These are phyloP conservation scores for Westerdykella aurantiaca DNA, from an alignment of 2,329 filamentous ascomycete genomes.

Conservation along the genomic window DNA sequence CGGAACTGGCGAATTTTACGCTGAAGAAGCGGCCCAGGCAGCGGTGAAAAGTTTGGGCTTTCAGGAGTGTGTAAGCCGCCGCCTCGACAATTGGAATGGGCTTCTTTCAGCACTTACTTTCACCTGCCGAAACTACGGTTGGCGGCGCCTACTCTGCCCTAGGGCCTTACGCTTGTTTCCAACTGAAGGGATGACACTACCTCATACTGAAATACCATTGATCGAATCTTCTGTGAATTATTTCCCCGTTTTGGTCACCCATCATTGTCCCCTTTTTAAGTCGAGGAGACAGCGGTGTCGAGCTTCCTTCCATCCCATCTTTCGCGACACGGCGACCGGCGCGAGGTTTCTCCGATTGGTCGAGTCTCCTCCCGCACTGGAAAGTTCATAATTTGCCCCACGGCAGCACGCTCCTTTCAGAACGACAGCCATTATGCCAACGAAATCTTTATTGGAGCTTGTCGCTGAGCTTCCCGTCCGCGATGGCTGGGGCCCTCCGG, in stretches of 20 bases:
- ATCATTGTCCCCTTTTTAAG: not conserved
- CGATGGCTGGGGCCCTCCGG: slow-evolving; percentile 71
- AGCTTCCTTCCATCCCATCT: not conserved
- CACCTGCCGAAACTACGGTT: too few species aligned
- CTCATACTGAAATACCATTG: too few species aligned
- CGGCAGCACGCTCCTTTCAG: not conserved
- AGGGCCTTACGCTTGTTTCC: too few species aligned
- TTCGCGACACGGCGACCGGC: not conserved
- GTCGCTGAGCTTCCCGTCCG: slow-evolving; percentile 43
- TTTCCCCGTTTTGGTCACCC: not conserved
- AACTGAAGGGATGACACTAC: too few species aligned
- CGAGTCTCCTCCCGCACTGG: not conserved
- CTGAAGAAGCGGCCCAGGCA: too few species aligned
- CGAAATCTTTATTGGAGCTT: slow-evolving; percentile 44
- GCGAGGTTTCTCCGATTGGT: not conserved
- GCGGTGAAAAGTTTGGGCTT: too few species aligned
- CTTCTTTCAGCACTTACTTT: too few species aligned
- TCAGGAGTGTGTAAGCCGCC: too few species aligned
- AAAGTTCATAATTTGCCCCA: slow-evolving; percentile 1
- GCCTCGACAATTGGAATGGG: too few species aligned
- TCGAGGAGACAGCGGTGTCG: not conserved
- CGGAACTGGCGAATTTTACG: not conserved
- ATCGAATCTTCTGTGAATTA: too few species aligned
- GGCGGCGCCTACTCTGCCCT: too few species aligned
- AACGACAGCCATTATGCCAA: slow-evolving; percentile 37